Evolutionary conservation across 148 eudicot genomes (phyloP).

Genomic region (Euryodendron excelsum): DNA sequence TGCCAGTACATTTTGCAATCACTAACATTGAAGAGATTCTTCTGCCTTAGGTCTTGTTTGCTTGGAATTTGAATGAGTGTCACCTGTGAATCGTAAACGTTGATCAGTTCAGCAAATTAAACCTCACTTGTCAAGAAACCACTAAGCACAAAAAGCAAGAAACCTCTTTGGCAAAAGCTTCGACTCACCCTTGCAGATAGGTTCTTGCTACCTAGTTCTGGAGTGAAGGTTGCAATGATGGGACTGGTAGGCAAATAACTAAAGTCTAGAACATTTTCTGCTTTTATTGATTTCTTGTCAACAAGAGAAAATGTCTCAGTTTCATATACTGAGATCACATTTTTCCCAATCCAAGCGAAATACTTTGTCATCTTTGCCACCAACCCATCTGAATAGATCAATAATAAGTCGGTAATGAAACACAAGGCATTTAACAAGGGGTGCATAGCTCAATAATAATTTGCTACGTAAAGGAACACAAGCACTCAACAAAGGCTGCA

Average conservation of each 20-base stretch:
- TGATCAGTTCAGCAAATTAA: not conserved
- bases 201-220: conserved; percentile 67
- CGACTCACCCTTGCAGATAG: conserved; percentile 72
- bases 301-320: conserved; percentile 73
- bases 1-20: conserved; percentile 95
- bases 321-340: conserved; percentile 71
- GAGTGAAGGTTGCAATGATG: conserved; percentile 63
- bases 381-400: conserved; percentile 59
- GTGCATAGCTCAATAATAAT: not conserved
- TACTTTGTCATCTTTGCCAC: conserved; percentile 82
- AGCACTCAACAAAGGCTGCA: not conserved
- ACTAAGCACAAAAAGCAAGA: not conserved
- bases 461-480: not conserved
- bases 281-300: conserved; percentile 80
- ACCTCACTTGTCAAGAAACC: not conserved
- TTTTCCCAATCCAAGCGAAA: conserved; percentile 78
- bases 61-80: conserved; percentile 80
- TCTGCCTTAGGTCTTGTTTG: conserved; percentile 74
- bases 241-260: conserved; percentile 82
- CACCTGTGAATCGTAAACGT: conserved; percentile 38
- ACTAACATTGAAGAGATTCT: conserved; percentile 78
- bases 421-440: not conserved
- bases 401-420: not conserved
- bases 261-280: conserved; percentile 78
- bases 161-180: not conserved